Evolutionary conservation across 192 early-diverging fungal genomes (phyloP), one percentile per base, ranked within the genome.

Genomic region (Coemansia asiatica): DNA sequence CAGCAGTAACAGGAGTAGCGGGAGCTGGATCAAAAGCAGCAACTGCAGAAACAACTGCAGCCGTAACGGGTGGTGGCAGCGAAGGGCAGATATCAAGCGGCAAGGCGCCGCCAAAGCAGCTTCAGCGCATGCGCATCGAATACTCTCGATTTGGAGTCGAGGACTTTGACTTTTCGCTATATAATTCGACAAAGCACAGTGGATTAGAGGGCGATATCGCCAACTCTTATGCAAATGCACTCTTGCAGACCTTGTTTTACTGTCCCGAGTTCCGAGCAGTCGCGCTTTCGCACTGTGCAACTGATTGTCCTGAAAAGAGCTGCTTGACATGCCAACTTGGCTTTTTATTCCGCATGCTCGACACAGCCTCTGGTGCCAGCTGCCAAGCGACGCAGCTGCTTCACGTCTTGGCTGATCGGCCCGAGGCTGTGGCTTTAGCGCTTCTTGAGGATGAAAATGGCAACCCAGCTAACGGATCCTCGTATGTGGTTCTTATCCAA

Each of bases 161-260:
- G 61, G 97, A 98, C 82, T 98, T 97, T 83, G 97, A 99, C 72
- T 99, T 99, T 86, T 95, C 89, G 77, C 95, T 91, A 65, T 99
- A 95, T 77, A 99, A 99, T 82, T 74, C 87, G 60, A 96, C 95
- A 8, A 68, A 65, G 22, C 92, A 85, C 63, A 92, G 90, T 63
- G 97, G 97, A 4, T 79, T 99, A 27, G 97, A 99, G 64, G 95
- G 94, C 8, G 85, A 96, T 70, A 91, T 98, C 53, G 60, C 77
- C 55, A 96, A 99, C 62, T 87, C 91, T 0, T 97, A 98, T 70
- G 90, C 89, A 58, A 99, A 99, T 73, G 73, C 95, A 4, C 72
- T 98, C 33, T 80, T 98, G 23, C 97, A 99, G 74, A 83, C 90
- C 21, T 71, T 99, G 18, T 95, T 85, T 63, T 95, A 89, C 63